Base-by-base conservation (phyloP, 2,329 filamentous ascomycete species). In the Botrytis paeoniae region DNA sequence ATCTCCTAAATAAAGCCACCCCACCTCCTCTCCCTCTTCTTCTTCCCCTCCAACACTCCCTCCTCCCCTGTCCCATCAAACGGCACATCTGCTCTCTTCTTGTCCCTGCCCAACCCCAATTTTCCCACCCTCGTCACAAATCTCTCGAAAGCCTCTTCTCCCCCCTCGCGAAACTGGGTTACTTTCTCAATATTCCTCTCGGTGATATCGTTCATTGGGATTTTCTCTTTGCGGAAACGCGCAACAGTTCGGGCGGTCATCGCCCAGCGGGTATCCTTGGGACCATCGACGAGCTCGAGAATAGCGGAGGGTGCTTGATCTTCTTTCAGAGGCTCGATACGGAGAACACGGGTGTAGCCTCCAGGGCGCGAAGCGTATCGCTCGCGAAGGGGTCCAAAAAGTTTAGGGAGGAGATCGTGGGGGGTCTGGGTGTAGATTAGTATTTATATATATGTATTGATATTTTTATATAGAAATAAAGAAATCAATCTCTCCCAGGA, bases 291-390 rank as follows among this genome's bases (percentile, higher is more conserved):
- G 45, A 99, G 89, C 84, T 98, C 94, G 65, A 99, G 90, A 76
- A 99, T 95, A 35, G 96, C 95, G 48, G 92, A 95, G 76, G 91
- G 89, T 14, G 93, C 95, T 84, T 98, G 94, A 82, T 98, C 95
- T 81, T 86, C 86, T 80, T 95, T 94, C 79, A 92, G 89, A 73
- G 96, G 93, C 83, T 98, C 95, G 76, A 97, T 94, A 78, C 94
- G 93, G 65, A 98, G 89, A 18, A 99, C 93, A 61, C 96, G 93
- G 29, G 96, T 99, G 86, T 98, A 99, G 72, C 96, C 96, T 75
- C 96, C 96, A 1, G 93, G 92, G 66, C 96, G 90, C 71, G 86
- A n/a, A 18, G 87, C 85, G 84, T 98, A 99, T 78, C 96, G 92
- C 81, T 90, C 85, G 78, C 92, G 89, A 75, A 99, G 89, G 77